Evolutionary conservation across 495 filamentous ascomycete genomes (phyloP), one percentile per base, ranked within the genome.

Genomic region (Haplographium delicatum): DNA sequence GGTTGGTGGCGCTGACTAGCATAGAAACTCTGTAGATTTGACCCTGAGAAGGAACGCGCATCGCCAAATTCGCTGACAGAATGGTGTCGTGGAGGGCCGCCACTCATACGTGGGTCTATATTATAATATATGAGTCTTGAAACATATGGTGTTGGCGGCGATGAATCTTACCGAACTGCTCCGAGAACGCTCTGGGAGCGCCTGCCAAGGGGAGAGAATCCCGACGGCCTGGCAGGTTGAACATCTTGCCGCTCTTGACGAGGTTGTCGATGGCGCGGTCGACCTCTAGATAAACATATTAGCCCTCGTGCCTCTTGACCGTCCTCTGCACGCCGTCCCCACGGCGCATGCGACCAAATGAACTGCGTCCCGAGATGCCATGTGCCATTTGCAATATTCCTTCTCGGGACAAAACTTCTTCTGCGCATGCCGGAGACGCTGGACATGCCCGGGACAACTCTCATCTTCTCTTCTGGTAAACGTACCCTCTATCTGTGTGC

Each of bases 261-360:
- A 98, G 79, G 66, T 98, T 98, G 62, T 98, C 93, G 62, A 91
- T 76, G 56, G 93, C 93, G 57, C 93, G 85, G 46, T 97, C 91
- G 62, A 98, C 87, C 84, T 98, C 93, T 96, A 60, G n/a, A 57
- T 19, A 31, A 43, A 33, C 6, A 10, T 41, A 46, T 61, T 41
- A 61, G 58, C 54, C n/a, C 28, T 38, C 19, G 11, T 24, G 11
- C 18, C 43, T 34, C 30, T 42, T 2, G 13, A 28, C 28, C 19
- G 16, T 44, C 39, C 10, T 24, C 9, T 15, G n/a, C 43, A 53
- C 22, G 31, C 43, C 23, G 27, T 37, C 11, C 19, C 16, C 24
- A 39, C 31, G 41, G 42, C 26, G 43, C 41, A 47, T 54, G 35
- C 30, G 40, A 33, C 18, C 46, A 39, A 19, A 28, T 47, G 39